Evolutionary conservation across 768 basidiomycete genomes (phyloP), one percentile per base, ranked within the genome.

Genomic region (Mycena pura): DNA sequence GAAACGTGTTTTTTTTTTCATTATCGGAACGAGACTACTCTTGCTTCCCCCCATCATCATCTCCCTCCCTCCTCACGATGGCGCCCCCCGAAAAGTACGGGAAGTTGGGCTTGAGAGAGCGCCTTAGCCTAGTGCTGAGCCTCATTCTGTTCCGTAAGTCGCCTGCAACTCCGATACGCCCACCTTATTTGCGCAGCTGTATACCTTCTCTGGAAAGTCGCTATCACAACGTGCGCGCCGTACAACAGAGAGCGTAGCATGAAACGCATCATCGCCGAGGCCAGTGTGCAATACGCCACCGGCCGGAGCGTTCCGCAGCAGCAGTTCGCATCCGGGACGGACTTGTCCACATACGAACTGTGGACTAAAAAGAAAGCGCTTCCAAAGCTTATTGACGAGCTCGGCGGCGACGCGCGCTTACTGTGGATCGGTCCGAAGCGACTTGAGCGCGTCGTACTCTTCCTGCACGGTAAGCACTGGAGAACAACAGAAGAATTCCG

Each of bases 351-450:
- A 0, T 76, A 73, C 43, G 50, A 66, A 27, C 19, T 50, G 5
- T 66, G 58, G 59, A 57, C 70, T 2, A 69, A 71, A 59, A 50
- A 62, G 34, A 51, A 44, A 11, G 55, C 54, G 6, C 48, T 72
- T 3, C 61, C 68, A 1, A 27, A 55, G 29, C 36, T 64, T 7
- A 56, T 72, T 13, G 76, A 77, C 21, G 71, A 74, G 6, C 40
- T 76, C 6, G 71, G 66, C 17, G 59, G 68, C 6, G 68, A 63
- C 32, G 72, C 72, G 1, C 64, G 57, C 32, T 57, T 78, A 7
- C 60, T 73, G 29, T 79, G 78, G 78, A 60, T 76, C 46, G 74
- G 74, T 15, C 68, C 71, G 1, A 73, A 71, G 49, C 60, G 65
- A 21, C 65, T 66, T 1, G 72, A 77, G 21, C 68, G 69, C 34